phyloP scores from a whole-genome alignment of 2,329 filamentous ascomycete genomes.

The Plectosphaerella cucumerina region DNA sequence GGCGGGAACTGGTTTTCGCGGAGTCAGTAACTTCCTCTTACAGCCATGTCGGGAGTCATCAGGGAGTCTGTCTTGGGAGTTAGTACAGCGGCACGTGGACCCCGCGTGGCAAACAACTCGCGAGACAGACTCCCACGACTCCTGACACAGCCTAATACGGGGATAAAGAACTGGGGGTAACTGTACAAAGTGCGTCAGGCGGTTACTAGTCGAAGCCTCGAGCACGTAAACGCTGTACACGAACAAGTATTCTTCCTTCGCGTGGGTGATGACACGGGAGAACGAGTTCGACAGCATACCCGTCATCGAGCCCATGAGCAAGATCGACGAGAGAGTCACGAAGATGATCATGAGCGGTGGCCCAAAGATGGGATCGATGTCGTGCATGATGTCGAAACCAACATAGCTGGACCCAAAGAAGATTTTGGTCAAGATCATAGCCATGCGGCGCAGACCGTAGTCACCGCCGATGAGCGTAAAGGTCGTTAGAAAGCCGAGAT shows the following conservation, averaged over 20 bases:
- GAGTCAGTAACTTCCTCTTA: too few relatives aligned
- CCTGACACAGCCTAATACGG: too few relatives aligned
- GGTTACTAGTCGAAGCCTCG: slow-evolving; percentile 63
- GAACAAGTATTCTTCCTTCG: slow-evolving; percentile 66
- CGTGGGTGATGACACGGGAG: slow-evolving; percentile 55
- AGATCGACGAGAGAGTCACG: slow-evolving; percentile 71
- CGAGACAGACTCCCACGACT: too few relatives aligned
- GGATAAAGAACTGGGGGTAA: too few relatives aligned
- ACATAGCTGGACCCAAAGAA: slow-evolving; percentile 75
- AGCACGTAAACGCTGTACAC: slow-evolving; percentile 66
- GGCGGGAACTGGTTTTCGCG: too few relatives aligned
- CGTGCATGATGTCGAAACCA: slow-evolving; percentile 65
- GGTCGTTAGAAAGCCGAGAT: slow-evolving; percentile 84
- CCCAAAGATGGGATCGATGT: slow-evolving; percentile 55
- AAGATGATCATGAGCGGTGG: slow-evolving; percentile 67
- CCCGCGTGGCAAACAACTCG: too few relatives aligned
- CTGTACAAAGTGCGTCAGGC: slow-evolving; percentile 67
- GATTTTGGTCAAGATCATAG: slow-evolving; percentile 73
- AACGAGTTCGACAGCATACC: slow-evolving; percentile 76
- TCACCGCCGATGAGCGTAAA: slow-evolving; percentile 76
- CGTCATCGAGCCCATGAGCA: slow-evolving; percentile 74
- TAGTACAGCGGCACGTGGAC: too few relatives aligned
- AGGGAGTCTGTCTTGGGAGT: too few relatives aligned
- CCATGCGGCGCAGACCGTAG: slow-evolving; percentile 64
- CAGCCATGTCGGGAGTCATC: too few relatives aligned